These are phyloP conservation scores for Trametes versicolor DNA, from an alignment of 1,284 basidiomycete species.

Conservation along the genomic window DNA sequence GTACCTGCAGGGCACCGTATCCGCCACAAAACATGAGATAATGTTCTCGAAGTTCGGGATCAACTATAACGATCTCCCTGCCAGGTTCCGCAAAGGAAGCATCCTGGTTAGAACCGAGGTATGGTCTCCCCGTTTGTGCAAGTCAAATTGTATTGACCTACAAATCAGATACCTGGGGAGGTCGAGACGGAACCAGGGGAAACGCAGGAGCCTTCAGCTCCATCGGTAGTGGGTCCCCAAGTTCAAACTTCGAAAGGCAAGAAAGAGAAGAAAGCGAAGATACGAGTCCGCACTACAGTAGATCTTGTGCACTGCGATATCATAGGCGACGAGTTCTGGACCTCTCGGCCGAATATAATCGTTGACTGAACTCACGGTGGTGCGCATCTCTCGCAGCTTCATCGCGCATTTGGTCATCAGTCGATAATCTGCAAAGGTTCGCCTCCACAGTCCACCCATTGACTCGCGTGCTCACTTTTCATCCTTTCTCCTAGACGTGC, in stretches of 20 bases:
- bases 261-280: constrained; percentile 43
- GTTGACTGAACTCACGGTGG: constrained; percentile 27
- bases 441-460: too few relatives aligned
- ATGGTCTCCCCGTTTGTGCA: not conserved
- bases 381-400: not conserved
- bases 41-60: constrained; percentile 84
- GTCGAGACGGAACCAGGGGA: not conserved
- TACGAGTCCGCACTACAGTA: constrained; percentile 52
- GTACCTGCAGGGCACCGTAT: constrained; percentile 78
- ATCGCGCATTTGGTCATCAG: not conserved
- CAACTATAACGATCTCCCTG: constrained; percentile 87
- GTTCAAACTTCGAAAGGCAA: not conserved
- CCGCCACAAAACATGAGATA: constrained; percentile 92
- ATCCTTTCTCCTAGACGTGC: too few relatives aligned
- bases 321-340: constrained; percentile 87
- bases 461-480: too few relatives aligned
- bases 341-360: constrained; percentile 57
- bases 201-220: too few relatives aligned
- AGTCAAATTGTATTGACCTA: not conserved
- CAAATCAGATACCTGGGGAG: constrained; percentile 11
- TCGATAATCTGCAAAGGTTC: not conserved
- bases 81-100: constrained; percentile 88
- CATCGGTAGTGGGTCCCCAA: too few relatives aligned
- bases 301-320: constrained; percentile 84
- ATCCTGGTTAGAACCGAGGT: constrained; percentile 77